phyloP scores from a whole-genome alignment of 1,284 basidiomycete species.

The Sporisorium iseilematis-ciliati region DNA sequence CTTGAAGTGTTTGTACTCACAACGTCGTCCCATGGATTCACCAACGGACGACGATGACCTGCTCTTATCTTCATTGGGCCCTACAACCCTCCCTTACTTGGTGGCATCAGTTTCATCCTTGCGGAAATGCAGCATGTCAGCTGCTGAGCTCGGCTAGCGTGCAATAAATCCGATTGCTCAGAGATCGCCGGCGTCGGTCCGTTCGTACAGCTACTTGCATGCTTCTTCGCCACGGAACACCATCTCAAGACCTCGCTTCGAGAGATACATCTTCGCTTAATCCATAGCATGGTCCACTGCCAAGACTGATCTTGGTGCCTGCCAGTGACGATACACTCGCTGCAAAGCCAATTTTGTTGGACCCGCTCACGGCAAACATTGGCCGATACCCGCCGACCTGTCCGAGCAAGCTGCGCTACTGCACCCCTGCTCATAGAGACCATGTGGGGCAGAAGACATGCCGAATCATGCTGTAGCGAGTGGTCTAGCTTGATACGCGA shows the following conservation, averaged over 20 bases:
- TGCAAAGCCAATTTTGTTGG: not conserved
- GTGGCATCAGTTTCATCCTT: not conserved
- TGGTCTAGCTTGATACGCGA: too few relatives aligned
- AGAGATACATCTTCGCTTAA: conserved; percentile 8
- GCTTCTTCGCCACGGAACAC: not conserved
- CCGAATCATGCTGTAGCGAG: too few relatives aligned
- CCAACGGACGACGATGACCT: too few relatives aligned
- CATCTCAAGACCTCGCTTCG: conserved; percentile 15
- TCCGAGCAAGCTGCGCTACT: not conserved
- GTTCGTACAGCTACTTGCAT: conserved; percentile 17
- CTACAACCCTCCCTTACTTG: too few relatives aligned
- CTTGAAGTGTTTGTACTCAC: not conserved
- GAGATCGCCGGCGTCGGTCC: conserved; percentile 19
- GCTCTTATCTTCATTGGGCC: too few relatives aligned
- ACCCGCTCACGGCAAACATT: not conserved
- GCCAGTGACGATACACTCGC: too few relatives aligned
- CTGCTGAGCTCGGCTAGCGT: conserved; percentile 1
- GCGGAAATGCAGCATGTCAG: not conserved
- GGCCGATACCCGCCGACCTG: conserved; percentile 3
- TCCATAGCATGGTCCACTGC: not conserved
- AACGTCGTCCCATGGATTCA: too few relatives aligned
- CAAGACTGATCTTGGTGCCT: not conserved
- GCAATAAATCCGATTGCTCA: conserved; percentile 1
- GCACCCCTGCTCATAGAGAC: not conserved
- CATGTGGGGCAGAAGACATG: too few relatives aligned